phyloP scores from a whole-genome alignment of 2,329 filamentous ascomycete genomes.

The Trichoderma semiorbis region DNA sequence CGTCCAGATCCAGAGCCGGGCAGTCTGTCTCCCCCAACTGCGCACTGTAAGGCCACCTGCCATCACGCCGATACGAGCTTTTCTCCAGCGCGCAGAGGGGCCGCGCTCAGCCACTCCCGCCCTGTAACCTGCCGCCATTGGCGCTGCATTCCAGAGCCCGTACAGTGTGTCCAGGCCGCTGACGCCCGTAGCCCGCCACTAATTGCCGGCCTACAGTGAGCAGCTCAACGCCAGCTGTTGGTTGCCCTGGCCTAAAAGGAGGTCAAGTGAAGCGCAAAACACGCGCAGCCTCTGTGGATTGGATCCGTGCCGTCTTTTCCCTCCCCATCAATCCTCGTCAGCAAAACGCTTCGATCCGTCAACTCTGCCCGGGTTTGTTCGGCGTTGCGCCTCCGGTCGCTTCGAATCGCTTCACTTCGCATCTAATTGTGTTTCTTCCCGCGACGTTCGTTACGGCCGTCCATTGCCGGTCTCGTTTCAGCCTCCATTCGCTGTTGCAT shows the following conservation, averaged over 20 bases:
- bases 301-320: background rate
- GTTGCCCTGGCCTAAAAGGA: slow-evolving; percentile 14
- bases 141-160: slow-evolving; percentile 2
- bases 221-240: background rate
- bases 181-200: background rate
- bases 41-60: background rate
- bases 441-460: background rate
- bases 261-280: background rate
- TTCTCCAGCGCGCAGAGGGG: background rate
- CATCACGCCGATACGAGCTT: slow-evolving; percentile 5
- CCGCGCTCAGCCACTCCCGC: slow-evolving; percentile 8
- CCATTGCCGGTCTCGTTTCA: background rate
- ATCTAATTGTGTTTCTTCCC: background rate
- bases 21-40: background rate
- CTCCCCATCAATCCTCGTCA: background rate
- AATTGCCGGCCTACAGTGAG: background rate
- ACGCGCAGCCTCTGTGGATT: background rate
- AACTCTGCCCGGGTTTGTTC: background rate
- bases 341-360: background rate
- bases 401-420: background rate
- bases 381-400: background rate
- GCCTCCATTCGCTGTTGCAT: background rate
- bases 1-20: background rate
- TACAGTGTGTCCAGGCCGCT: background rate
- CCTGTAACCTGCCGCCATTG: slow-evolving; percentile 5